phyloP scores from a whole-genome alignment of 192 early-diverging fungal genomes.

The Funneliformis mosseae region DNA sequence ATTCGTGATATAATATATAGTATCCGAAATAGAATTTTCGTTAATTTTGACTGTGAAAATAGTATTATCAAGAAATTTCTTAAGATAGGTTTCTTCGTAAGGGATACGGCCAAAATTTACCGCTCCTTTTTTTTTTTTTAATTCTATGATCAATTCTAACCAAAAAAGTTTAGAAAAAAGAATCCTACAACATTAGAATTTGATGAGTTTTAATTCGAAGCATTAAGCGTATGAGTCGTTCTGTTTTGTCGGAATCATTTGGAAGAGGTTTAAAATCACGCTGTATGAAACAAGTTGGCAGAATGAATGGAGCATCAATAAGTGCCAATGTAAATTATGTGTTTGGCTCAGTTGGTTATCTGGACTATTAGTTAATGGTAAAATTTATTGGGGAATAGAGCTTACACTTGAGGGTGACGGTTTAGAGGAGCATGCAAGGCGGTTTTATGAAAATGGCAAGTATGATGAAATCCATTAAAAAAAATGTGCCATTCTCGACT shows the following conservation, averaged over 20 bases:
- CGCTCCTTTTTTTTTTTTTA: not conserved
- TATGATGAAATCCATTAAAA: no score
- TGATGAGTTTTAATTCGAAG: not conserved
- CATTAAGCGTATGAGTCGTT: not conserved
- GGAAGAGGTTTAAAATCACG: not conserved
- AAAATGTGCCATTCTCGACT: no score
- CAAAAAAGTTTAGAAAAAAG: not conserved
- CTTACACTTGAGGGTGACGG: no score
- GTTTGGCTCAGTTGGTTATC: not conserved
- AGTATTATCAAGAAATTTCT: not conserved
- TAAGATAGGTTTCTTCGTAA: not conserved
- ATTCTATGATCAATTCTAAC: not conserved
- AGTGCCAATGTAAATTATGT: not conserved
- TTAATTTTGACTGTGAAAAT: no score
- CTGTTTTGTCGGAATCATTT: not conserved
- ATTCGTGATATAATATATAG: no score
- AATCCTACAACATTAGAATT: not conserved
- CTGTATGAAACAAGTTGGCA: not conserved
- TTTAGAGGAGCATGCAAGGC: no score
- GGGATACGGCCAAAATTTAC: not conserved
- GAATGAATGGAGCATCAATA: conserved; percentile 8
- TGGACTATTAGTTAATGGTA: not conserved
- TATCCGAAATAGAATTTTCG: no score
- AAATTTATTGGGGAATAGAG: no score
- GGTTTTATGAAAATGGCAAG: no score